These are phyloP conservation scores for Corymbia calophylla DNA, from an alignment of 441 rosid genomes.

Conservation along the genomic window DNA sequence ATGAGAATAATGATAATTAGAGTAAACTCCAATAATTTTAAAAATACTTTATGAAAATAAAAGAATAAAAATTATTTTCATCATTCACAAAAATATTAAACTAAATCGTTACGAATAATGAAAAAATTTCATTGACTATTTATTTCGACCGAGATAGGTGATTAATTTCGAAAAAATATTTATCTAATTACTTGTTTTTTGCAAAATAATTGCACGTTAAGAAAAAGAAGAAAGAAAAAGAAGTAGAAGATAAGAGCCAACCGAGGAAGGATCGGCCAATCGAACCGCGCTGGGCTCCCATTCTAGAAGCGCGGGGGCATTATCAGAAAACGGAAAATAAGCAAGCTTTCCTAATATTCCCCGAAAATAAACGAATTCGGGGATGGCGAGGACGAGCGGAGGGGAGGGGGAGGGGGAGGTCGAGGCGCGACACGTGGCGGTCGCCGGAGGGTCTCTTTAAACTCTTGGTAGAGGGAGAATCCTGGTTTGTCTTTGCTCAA, in stretches of 20 bases:
- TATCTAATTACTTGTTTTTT: too few relatives aligned
- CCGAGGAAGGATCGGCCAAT: not conserved
- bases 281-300: not conserved
- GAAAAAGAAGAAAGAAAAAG: not conserved
- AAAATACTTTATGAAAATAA: too few relatives aligned
- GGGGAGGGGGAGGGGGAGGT: not conserved
- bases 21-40: too few relatives aligned
- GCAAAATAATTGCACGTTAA: too few relatives aligned
- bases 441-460: not conserved
- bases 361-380: not conserved
- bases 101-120: not conserved
- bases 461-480: not conserved
- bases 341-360: not conserved
- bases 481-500: rapidly evolving
- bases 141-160: not conserved
- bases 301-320: not conserved
- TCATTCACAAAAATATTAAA: rapidly evolving
- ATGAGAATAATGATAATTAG: too few relatives aligned
- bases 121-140: not conserved
- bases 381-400: not conserved
- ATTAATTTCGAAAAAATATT: not conserved
- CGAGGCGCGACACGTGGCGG: not conserved
- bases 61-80: too few relatives aligned
- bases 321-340: not conserved
- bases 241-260: not conserved